Evolutionary conservation across 2,329 filamentous ascomycete species (phyloP), one percentile per base, ranked within the genome.

Genomic region (Sphaerulina vaccinii): DNA sequence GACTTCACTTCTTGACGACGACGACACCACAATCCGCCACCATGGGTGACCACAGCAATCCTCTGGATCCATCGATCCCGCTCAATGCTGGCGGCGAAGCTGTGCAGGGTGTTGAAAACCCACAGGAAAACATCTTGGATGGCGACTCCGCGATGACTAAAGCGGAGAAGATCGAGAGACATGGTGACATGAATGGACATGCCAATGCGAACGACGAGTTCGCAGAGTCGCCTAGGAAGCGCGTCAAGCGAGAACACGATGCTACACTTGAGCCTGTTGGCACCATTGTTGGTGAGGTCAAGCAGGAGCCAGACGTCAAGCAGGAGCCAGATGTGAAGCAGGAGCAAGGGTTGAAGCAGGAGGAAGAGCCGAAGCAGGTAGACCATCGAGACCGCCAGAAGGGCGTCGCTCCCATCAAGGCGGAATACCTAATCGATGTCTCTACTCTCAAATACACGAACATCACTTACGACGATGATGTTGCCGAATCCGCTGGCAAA

Each of bases 321-420:
- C 27, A 29, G 27, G 27, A 29, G 3, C 3, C 27, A n/a, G 45
- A 48, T 10, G 27, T 48, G 7, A 11, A 32, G 23, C 16, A 22
- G 8, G 47, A 48, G 36, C 21, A 15, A 32, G 27, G 13, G 9
- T 8, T 29, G 27, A 29, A 29, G 27, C 27, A 29, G 27, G 27
- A 29, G 3, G 2, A 8, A 11, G 32, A 3, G 8, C 19, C 36
- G 27, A 13, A 8, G 9, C 7, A 2, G 3, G 3, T 29, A 8
- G 27, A 23, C 18, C 38, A 39, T 15, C 43, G 55, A n/a, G 63
- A 58, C 21, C 62, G 67, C 27, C 58, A 65, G 51, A 83, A 77
- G 63, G 86, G 85, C 21, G 73, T 85, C 47, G 86, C 87, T 16
- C 81, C 83, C 7, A 81, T 91, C 69, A 90, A 90, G 70, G 76